Base-by-base conservation (phyloP, 148 eudicot genomes). In the Chenopodium quinoa region DNA sequence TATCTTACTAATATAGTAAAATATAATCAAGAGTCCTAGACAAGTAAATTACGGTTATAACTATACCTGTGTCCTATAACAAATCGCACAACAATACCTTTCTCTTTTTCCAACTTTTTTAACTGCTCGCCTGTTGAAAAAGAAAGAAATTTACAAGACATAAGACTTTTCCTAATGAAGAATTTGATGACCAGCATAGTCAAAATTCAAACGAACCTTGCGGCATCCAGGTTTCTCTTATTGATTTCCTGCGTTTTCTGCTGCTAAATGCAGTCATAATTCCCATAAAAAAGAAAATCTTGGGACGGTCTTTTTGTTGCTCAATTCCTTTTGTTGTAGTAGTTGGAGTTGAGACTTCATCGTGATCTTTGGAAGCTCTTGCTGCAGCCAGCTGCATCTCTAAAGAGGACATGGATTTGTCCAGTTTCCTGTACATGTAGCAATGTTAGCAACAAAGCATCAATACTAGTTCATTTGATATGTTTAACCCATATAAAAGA, bases 151-250 rank as follows among this genome's bases (percentile, higher is more conserved):
- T 52, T 19, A 62, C 25, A 77, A 11, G 31, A 34, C n/a, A 31
- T 17, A 13, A 13, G 7, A 58, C 11, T 76, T 40, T 25, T 75
- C 27, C 9, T 14, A 16, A 23, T 9, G 19, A 67, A 46, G 37
- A 32, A 69, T 10, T 4, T 20, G 40, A 19, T 22, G 17, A 78
- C 34, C 47, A 3, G 9, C 31, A 54, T 62, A 29, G 46, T 29
- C 25, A 48, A 50, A 56, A 40, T 22, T 31, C 25, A 6, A 70
- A 34, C 64, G 50, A 82, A 92, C 97, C 97, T 91, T 81, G 85
- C 56, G 97, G 97, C 97, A 92, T 90, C 97, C 97, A 92, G 71
- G 91, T 90, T 67, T 90, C 83, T 73, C 97, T 84, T 23, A 92
- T 86, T 31, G 97, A 92, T 87, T 92, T 94, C 78, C 97, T 89